Conservation (phyloP, 805 yeast genomes). For the Candida ipomoeae region DNA sequence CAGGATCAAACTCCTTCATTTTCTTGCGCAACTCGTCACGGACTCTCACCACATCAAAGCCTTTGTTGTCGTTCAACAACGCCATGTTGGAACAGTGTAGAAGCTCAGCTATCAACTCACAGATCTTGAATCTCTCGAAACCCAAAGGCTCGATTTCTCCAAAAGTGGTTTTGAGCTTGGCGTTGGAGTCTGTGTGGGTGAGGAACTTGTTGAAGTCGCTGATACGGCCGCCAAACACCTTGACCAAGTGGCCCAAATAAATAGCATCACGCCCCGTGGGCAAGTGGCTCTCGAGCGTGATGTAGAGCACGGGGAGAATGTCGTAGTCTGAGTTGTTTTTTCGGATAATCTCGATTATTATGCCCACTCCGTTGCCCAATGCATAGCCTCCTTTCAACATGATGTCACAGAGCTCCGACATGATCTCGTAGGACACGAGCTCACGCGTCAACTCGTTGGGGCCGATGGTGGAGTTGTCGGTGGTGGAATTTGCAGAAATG, state of each 20-base stretch:
- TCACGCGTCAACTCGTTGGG: slow-evolving; percentile 45
- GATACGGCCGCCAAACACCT: slow-evolving; percentile 38
- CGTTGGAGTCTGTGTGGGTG: slow-evolving; percentile 19
- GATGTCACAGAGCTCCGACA: slow-evolving; percentile 32
- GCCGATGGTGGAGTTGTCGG: slow-evolving; percentile 44
- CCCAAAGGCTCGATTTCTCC: slow-evolving; percentile 39
- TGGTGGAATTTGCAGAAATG: slow-evolving; percentile 43
- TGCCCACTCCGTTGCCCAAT: slow-evolving; percentile 47
- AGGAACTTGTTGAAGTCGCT: slow-evolving; percentile 35
- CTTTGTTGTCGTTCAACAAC: slow-evolving; percentile 41
- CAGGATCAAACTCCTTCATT: slow-evolving; percentile 41
- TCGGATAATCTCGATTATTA: slow-evolving; percentile 42
- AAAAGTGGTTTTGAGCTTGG: slow-evolving; percentile 22
- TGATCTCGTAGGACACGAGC: slow-evolving; percentile 35
- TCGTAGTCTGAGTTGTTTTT: slow-evolving; percentile 46
- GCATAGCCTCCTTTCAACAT: slow-evolving; percentile 47
- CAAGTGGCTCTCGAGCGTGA: slow-evolving; percentile 43
- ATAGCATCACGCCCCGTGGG: slow-evolving; percentile 48
- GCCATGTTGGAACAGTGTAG: slow-evolving; percentile 48
- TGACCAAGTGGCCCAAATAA: slow-evolving; percentile 40
- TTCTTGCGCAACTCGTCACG: slow-evolving; percentile 36
- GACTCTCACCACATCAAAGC: slow-evolving; percentile 36
- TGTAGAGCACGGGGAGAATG: slow-evolving; percentile 41
- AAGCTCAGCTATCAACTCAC: slow-evolving; percentile 44
- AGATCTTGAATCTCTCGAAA: slow-evolving; percentile 43